A percentile compares a stretch with the other conserved stretches of the same genome.
phyloP scores from a whole-genome alignment of 768 basidiomycete species.

The Psilocybe cubensis region DNA sequence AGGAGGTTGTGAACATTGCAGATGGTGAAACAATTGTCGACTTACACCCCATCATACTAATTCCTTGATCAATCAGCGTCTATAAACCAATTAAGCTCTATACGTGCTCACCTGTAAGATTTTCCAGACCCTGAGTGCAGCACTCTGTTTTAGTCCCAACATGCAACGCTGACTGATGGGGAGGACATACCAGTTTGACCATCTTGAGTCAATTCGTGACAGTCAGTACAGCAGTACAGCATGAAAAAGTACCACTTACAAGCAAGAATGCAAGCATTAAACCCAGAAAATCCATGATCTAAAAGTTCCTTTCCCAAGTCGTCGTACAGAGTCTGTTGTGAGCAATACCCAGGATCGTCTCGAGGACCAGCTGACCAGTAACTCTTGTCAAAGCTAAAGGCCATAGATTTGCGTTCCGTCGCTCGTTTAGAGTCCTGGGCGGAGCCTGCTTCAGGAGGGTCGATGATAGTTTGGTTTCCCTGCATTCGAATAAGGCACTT shows the following conservation, averaged over 20 bases:
- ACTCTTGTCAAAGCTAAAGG: conserved; percentile 95
- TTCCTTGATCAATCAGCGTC: conserved; percentile 6
- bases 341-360: conserved; percentile 90
- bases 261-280: conserved; percentile 98
- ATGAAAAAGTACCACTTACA: conserved; percentile 64
- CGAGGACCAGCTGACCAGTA: conserved; percentile 95
- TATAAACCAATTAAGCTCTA: neutral
- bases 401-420: conserved; percentile 87
- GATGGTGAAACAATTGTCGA: conserved; percentile 22
- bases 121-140: conserved; percentile 76
- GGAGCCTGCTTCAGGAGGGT: conserved; percentile 83
- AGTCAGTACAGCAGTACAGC: neutral
- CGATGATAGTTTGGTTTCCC: conserved; percentile 90
- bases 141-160: conserved; percentile 3
- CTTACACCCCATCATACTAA: conserved; percentile 95
- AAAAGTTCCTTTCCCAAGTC: conserved; percentile 94
- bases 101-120: conserved; percentile 77
- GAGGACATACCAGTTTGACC: conserved; percentile 81
- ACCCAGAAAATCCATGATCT: conserved; percentile 94
- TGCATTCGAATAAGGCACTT: conserved; percentile 94
- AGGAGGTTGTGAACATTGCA: neutral
- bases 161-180: neutral
- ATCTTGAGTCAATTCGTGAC: conserved; percentile 37
- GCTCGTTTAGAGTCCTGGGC: conserved; percentile 76
- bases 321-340: conserved; percentile 92